Percentiles rank a stretch among this genome's conserved stretches.
These are phyloP conservation scores for Botrytis squamosa DNA, from an alignment of 2,329 filamentous ascomycete species.

Conservation along the genomic window DNA sequence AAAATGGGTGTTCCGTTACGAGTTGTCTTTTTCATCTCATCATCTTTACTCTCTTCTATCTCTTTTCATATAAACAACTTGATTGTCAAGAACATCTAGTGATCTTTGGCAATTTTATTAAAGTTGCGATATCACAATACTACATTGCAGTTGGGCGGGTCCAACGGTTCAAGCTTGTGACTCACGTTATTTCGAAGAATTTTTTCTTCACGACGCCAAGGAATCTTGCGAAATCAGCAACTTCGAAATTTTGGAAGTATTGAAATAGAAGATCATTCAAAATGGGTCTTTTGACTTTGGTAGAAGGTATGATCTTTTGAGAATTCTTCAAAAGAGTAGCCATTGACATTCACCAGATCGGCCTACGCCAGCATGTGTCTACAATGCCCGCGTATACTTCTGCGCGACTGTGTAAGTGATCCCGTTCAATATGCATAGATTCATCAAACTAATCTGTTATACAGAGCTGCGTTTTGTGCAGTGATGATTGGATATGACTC, in stretches of 20 bases:
- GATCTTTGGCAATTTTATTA: not conserved
- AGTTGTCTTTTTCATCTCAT: conserved; percentile 47
- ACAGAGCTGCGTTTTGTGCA: conserved; percentile 53
- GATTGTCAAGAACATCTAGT: not conserved
- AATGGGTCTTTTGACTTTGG: conserved; percentile 47
- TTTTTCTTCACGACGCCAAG: conserved; percentile 16
- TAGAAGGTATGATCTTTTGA: conserved; percentile 51
- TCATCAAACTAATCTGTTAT: not conserved
- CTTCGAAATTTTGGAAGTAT: not conserved
- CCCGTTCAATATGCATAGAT: not conserved
- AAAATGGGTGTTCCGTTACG: conserved; percentile 47
- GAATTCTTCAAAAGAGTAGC: conserved; percentile 45
- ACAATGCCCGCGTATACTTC: conserved; percentile 32
- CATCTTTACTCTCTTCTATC: conserved; percentile 21
- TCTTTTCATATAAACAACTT: not conserved
- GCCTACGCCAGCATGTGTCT: conserved; percentile 33
- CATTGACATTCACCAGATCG: conserved; percentile 25
- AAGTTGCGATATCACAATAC: not conserved
- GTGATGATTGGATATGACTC: conserved; percentile 45
- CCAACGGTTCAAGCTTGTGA: conserved; percentile 16
- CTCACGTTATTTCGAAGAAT: conserved; percentile 7
- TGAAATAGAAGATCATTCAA: conserved; percentile 8
- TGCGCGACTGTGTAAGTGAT: conserved; percentile 28
- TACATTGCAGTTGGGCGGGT: conserved; percentile 5
- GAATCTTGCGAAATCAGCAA: not conserved